Base-by-base conservation (phyloP, 139 green algal species). In the Diplosphaera chodatii region DNA sequence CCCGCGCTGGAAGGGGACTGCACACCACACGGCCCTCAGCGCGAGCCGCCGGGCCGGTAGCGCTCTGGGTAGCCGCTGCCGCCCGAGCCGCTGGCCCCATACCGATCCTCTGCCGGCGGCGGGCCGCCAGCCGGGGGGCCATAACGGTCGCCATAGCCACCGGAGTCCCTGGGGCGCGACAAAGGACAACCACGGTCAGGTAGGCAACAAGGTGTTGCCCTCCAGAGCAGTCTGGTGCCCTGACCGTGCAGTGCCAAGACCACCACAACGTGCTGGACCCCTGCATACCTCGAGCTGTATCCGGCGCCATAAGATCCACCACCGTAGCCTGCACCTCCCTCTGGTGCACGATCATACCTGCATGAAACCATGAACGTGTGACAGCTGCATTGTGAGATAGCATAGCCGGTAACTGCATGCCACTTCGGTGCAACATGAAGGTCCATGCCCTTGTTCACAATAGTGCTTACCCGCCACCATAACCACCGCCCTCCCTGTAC, bases 401-500 rank as follows among this genome's bases (percentile, higher is more conserved):
- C n/a, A n/a, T n/a, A n/a, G n/a, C n/a, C n/a, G n/a, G n/a, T n/a
- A n/a, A n/a, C n/a, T n/a, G n/a, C n/a, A n/a, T n/a, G n/a, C n/a
- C n/a, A n/a, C n/a, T n/a, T n/a, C n/a, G n/a, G n/a, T n/a, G n/a
- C n/a, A n/a, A n/a, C n/a, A n/a, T n/a, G n/a, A n/a, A n/a, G n/a
- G n/a, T n/a, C n/a, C n/a, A n/a, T n/a, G n/a, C n/a, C n/a, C n/a
- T n/a, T n/a, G n/a, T n/a, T n/a, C 37, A 48, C 37, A 48, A 48
- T 6, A 10, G 10, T 6, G 10, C 21, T 40, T 32, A 22, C 32
- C 27, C 5, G 32, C 32, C n/a, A 30, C 67, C 10, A 78, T 66
- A 20, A 59, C 67, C 34, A 78, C 67, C 34, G 48, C 37, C 37
- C 37, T 48, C 37, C 37, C 37, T 48, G 37, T 48, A 10, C n/a